These are phyloP conservation scores for Cubamyces lactineus DNA, from an alignment of 768 basidiomycete genomes.

Conservation along the genomic window DNA sequence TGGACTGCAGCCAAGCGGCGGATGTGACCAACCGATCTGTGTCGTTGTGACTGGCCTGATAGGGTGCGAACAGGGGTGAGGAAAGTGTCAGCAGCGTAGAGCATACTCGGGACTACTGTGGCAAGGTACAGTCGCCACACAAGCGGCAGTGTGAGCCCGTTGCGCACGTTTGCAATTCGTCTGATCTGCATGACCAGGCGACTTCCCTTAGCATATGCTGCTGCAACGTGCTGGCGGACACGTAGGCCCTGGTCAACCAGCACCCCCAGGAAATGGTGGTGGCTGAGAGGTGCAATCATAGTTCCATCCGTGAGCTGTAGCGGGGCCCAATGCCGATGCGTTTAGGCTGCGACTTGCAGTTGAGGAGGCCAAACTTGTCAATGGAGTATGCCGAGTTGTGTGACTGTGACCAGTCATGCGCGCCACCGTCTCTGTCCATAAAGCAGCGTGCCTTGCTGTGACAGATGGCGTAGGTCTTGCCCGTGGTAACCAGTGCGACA, in stretches of 20 bases:
- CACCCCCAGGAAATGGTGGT: conserved; percentile 38
- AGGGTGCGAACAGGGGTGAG: conserved; percentile 5
- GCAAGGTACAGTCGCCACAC: conserved; percentile 35
- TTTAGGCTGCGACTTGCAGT: conserved; percentile 9
- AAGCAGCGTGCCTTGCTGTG: conserved; percentile 11
- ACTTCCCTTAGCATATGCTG: conserved; percentile 30
- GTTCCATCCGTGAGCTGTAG: conserved; percentile 18
- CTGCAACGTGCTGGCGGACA: conserved; percentile 29
- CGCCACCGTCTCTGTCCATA: conserved; percentile 28
- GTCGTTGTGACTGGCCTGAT: background rate
- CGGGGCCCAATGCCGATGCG: conserved; percentile 6
- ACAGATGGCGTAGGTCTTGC: no score
- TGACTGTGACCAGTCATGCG: conserved; percentile 31
- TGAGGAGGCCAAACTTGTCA: conserved; percentile 25
- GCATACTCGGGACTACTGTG: no score
- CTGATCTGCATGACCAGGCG: conserved; percentile 28
- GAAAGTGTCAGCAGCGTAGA: conserved; percentile 31
- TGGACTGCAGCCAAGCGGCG: conserved; percentile 28
- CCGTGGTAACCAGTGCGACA: conserved; percentile 8
- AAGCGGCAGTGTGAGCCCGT: conserved; percentile 26
- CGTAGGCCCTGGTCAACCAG: conserved; percentile 35
- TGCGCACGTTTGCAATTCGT: conserved; percentile 26
- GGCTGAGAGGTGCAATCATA: conserved; percentile 19
- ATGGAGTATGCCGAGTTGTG: conserved; percentile 35
- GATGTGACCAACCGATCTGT: conserved; percentile 9